Evolutionary conservation across 2,329 filamentous ascomycete genomes (phyloP), one percentile per base, ranked within the genome.

Genomic region (Aspergillus tamarii): DNA sequence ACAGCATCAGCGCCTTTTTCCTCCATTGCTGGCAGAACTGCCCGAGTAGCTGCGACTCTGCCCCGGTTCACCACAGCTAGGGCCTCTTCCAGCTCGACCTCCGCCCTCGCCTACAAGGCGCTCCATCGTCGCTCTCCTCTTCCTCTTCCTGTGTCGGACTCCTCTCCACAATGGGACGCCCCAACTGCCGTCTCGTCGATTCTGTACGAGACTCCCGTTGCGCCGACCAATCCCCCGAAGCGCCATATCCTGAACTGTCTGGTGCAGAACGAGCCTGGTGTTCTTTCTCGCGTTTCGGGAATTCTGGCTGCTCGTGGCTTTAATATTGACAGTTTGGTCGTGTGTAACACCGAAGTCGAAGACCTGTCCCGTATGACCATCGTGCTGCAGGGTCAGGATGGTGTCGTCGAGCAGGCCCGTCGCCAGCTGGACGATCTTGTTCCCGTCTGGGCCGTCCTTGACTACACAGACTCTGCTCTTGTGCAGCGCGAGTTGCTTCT

Each of bases 291-390:
- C 65, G 92, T 99, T 11, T 98, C 95, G 1, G 95, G 95, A 61
- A 98, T 99, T 76, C 85, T 99, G 39, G 95, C 95, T 14, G 95
- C 95, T 50, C 89, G 95, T 64, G 95, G 95, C 69, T 99, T 99
- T 88, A 99, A 99, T 84, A 99, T 99, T 74, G 95, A 99, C 85
- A 96, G 92, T 60, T 85, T 99, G 67, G 95, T 99, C 61, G 95
- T 99, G 66, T 99, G 95, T 84, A 95, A 92, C 81, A 99, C 95
- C 66, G 95, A 99, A 81, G 94, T 99, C 30, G 92, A 94, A 73
- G 95, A 99, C 75, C 85, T 99, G 59, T 97, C 93, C 39, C 93
- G 95, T 76, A 99, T 99, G 95, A 99, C 95, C 62, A 98, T 99
- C 74, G 95, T 99, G 69, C 86, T 99, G 59, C 93, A 93, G 61